phyloP scores from a whole-genome alignment of 2,329 filamentous ascomycete species.

The Gnomoniopsis sp. region DNA sequence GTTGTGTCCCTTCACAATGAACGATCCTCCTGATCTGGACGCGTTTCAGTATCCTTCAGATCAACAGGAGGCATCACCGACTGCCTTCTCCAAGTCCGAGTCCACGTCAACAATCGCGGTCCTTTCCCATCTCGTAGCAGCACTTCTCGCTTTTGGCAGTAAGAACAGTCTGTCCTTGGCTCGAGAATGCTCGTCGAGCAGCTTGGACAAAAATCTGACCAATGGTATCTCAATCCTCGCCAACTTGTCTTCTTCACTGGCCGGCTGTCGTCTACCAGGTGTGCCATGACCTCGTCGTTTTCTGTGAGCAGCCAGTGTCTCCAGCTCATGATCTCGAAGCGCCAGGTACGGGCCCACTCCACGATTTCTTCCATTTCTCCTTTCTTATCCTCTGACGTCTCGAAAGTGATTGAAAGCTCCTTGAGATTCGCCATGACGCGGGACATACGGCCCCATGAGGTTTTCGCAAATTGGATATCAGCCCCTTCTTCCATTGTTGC shows the following conservation, averaged over 20 bases:
- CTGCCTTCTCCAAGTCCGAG: constrained; percentile 3
- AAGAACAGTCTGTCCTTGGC: background rate
- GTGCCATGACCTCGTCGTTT: background rate
- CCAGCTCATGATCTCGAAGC: constrained; percentile 6
- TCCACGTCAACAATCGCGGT: constrained; percentile 3
- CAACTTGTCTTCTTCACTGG: constrained; percentile 7
- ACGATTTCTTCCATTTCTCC: constrained; percentile 7
- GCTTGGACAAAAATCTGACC: background rate
- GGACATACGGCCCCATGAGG: background rate
- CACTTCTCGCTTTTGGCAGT: background rate
- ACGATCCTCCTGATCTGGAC: background rate
- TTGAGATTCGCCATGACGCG: constrained; percentile 7
- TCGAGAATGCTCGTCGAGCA: background rate
- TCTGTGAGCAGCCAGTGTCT: background rate
- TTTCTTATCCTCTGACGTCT: constrained; percentile 6
- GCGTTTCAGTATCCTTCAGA: background rate
- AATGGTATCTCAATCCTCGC: background rate
- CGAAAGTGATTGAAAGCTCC: constrained; percentile 11
- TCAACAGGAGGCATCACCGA: background rate
- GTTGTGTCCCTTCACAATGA: background rate
- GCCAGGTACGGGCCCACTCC: constrained; percentile 9
- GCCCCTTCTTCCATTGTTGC: background rate
- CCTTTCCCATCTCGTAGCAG: background rate
- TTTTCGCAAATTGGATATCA: background rate
- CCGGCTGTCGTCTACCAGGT: background rate